Base-by-base conservation (phyloP, 305 asterid species). In the Plantago lanceolata region DNA sequence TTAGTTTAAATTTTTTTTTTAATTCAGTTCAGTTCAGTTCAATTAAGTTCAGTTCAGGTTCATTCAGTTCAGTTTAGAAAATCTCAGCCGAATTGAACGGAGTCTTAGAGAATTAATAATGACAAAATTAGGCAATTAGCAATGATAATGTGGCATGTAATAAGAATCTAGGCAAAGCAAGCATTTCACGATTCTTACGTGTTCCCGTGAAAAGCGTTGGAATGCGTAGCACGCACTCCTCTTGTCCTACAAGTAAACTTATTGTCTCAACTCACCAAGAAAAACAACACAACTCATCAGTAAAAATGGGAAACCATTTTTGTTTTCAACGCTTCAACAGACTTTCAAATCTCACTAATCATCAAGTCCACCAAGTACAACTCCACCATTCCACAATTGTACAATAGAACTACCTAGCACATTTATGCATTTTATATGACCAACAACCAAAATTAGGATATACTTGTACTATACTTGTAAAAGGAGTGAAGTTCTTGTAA, bases 221-320 rank as follows among this genome's bases (percentile, higher is more conserved):
- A 76, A 33, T 78, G 85, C 78, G 75, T 83, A 72, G 64, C 54
- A 28, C 63, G 65, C 84, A 83, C 85, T 80, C 82, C 72, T 81
- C 85, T 74, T 78, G 55, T 75, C 64, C n/a, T 63, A 64, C 54
- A 83, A 83, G 89, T 26, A 73, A 75, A 71, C 52, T 73, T 57
- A 33, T 29, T 13, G 19, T 53, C 58, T 21, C 35, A 53, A 53
- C 35, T 20, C 6, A 21, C 58, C 58, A 21, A 21, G 28, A 50
- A 6, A 3, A n/a, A 17, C 24, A 50, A 20, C 56, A 50, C 12
- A 12, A 50, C 28, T n/a, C 9, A 49, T n/a, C 9, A 49, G 24
- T 49, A 18, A 18, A 17, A 49, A 19, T 0, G 12, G 4, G 19
- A 18, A 0, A 3, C 1, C 2, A 50, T 0, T n/a, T n/a, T n/a